Evolutionary conservation across 768 basidiomycete species (phyloP).

Genomic region (Coprinopsis marcescibilis): DNA sequence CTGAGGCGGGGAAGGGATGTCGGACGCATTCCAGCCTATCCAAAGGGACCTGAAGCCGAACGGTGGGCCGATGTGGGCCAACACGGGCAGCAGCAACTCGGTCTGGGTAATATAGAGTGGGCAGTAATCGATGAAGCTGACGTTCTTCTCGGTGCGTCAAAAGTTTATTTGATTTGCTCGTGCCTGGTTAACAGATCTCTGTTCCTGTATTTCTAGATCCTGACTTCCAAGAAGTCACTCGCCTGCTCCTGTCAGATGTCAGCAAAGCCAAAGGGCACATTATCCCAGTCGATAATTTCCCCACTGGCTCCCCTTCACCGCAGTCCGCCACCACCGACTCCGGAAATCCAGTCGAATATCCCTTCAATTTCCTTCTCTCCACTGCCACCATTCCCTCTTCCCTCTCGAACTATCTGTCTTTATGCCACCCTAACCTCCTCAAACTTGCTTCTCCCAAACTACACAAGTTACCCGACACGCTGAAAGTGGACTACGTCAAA

Average conservation of each 20-base stretch:
- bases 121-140: constrained; percentile 90
- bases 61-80: constrained; percentile 17
- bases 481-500: constrained; percentile 66
- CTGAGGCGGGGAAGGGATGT: no score
- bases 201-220: constrained; percentile 43
- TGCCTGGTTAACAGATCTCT: not conserved
- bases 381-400: constrained; percentile 85
- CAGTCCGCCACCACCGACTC: no score
- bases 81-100: constrained; percentile 49
- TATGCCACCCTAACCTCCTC: constrained; percentile 54
- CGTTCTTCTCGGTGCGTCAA: constrained; percentile 70
- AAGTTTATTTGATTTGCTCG: not conserved
- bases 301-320: no score
- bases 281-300: constrained; percentile 26
- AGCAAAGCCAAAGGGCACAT: constrained; percentile 51
- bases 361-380: constrained; percentile 77
- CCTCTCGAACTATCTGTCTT: constrained; percentile 58
- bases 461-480: constrained; percentile 67
- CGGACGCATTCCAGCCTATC: no score
- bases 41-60: constrained; percentile 5
- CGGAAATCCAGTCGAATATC: constrained; percentile 42
- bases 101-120: constrained; percentile 75
- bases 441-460: constrained; percentile 77
- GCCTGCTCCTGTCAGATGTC: constrained; percentile 65
- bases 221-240: constrained; percentile 76